Evolutionary conservation across 768 basidiomycete species (phyloP).

Genomic region (Terana coerulea): DNA sequence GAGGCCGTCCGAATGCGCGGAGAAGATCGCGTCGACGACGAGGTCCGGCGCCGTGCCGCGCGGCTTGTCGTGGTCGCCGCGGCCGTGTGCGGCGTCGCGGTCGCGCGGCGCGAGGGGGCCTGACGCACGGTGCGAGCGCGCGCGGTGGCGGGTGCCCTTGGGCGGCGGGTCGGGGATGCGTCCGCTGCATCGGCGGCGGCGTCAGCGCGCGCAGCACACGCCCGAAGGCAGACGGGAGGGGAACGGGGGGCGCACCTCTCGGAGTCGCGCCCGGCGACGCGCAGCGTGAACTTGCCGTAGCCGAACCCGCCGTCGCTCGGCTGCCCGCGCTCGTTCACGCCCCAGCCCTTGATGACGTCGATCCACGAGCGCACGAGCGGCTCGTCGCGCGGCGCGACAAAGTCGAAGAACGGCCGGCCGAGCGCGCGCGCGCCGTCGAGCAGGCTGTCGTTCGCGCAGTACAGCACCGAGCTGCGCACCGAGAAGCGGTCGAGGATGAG

Average conservation of each 20-base stretch:
- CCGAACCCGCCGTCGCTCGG: conserved; percentile 85
- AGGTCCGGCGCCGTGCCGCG: conserved; percentile 37
- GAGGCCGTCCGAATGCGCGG: conserved; percentile 80
- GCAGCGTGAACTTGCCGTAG: conserved; percentile 65
- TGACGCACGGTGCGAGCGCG: conserved; percentile 27
- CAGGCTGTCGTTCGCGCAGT: conserved; percentile 72
- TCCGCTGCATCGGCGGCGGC: not conserved
- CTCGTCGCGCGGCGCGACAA: conserved; percentile 63
- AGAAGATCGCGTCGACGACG: conserved; percentile 77
- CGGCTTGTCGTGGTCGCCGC: conserved; percentile 5
- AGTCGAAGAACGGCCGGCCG: conserved; percentile 72
- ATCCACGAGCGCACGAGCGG: conserved; percentile 68
- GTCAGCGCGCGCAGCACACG: not conserved
- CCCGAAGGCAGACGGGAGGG: not conserved
- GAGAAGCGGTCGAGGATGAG: conserved; percentile 80
- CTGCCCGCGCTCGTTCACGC: conserved; percentile 79
- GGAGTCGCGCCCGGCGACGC: conserved; percentile 59
- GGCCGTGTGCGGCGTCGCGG: conserved; percentile 3
- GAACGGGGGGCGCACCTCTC: conserved; percentile 37
- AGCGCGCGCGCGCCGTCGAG: conserved; percentile 55
- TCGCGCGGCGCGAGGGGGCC: not conserved
- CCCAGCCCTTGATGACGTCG: conserved; percentile 76
- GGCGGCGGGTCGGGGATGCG: conserved; percentile 12
- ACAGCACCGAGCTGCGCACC: conserved; percentile 56
- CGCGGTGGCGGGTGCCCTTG: conserved; percentile 22